Evolutionary conservation across 176 grass and related monocot genomes (phyloP).

Genomic region (Metroxylon sagu): DNA sequence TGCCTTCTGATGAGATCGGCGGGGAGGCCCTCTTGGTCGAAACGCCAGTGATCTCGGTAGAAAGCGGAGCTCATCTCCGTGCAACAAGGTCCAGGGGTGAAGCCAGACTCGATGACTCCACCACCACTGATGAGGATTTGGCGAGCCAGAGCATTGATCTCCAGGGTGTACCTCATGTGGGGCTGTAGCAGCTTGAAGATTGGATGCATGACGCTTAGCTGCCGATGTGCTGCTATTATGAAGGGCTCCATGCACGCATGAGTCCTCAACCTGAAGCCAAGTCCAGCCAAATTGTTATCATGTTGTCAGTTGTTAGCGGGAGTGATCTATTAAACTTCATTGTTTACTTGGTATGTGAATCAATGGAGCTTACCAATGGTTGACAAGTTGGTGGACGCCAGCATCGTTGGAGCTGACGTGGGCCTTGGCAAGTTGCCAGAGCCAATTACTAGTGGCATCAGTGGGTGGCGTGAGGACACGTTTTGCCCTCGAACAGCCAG

Average conservation of each 20-base stretch:
- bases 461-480: slow-evolving; percentile 73
- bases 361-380: slow-evolving; percentile 52
- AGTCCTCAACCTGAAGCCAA: slow-evolving; percentile 51
- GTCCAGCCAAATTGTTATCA: neutral
- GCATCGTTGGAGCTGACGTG: slow-evolving; percentile 98
- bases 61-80: slow-evolving; percentile 70
- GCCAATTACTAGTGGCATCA: slow-evolving; percentile 79
- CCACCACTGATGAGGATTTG: slow-evolving; percentile 93
- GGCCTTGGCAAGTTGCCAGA: slow-evolving; percentile 96
- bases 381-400: slow-evolving; percentile 86
- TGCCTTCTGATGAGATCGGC: slow-evolving; percentile 85
- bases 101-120: slow-evolving; percentile 86
- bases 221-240: slow-evolving; percentile 72
- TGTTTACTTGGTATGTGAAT: no score
- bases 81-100: slow-evolving; percentile 62
- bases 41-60: slow-evolving; percentile 57
- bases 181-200: slow-evolving; percentile 90
- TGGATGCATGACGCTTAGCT: slow-evolving; percentile 88
- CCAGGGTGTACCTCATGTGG: slow-evolving; percentile 88
- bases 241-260: slow-evolving; percentile 92
- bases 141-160: slow-evolving; percentile 85
- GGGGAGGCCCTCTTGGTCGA: slow-evolving; percentile 89
- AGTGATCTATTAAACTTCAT: no score
- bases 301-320: no score
- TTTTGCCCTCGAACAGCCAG: slow-evolving; percentile 58